Evolutionary conservation across 768 basidiomycete genomes (phyloP), one percentile per base, ranked within the genome.

Genomic region (Agrocybe praecox): DNA sequence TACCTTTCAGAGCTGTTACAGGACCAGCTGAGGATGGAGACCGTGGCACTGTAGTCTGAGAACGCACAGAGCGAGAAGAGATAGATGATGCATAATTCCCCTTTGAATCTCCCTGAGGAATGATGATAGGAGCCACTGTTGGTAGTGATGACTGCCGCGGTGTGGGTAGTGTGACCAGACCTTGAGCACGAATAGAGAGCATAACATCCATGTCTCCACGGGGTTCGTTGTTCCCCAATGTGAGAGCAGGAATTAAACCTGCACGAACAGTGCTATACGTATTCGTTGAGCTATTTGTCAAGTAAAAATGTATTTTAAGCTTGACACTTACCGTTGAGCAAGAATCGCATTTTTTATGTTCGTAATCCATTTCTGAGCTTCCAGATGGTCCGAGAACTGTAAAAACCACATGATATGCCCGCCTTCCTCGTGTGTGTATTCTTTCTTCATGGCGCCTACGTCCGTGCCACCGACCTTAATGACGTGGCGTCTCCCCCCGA

Each of bases 161-260:
- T 43, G 32, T 61, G 19, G 65, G 68, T 51, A 70, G 69, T 23
- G 75, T 74, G 60, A 78, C 74, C 52, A 85, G 71, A n/a, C 82
- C 85, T 62, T 90, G 88, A 29, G 84, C 77, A 47, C 86, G 86
- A 78, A 92, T 90, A 26, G 88, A 87, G 33, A 92, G 77, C 83
- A 91, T 89, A 46, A 92, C 90, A 66, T 92, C 90, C 76, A 92
- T 83, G 65, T 92, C 90, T 6, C 90, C 90, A 46, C 85, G 79
- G 19, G 89, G 89, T 58, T 90, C 90, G 23, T 80, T 73, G 15
- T 74, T 75, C 19, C 77, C 73, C 2, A 73, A 62, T 19, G 72
- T 71, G 40, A 72, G 72, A 0, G 77, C 66, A 23, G 83, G 70
- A 32, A 83, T 81, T 12, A 92, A 69, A 15, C 90, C 90, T 9